Evolutionary conservation across 2,329 filamentous ascomycete species (phyloP).

Genomic region (Pseudocercospora cruenta): DNA sequence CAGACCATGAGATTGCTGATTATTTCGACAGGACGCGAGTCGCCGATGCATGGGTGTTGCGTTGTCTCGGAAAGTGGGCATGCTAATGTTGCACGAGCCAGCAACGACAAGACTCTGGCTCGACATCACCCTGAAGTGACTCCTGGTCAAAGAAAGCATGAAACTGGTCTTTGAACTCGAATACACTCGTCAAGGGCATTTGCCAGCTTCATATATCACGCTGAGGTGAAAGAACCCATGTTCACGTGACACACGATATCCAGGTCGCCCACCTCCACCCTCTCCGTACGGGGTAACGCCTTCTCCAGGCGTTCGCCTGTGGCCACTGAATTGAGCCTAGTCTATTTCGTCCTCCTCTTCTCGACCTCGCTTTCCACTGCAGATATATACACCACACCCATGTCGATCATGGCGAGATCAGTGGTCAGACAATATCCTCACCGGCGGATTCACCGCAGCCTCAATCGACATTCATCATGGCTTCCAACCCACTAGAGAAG

Average conservation of each 20-base stretch:
- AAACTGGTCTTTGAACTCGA: too few relatives aligned
- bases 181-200: too few relatives aligned
- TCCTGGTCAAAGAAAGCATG: too few relatives aligned
- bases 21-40: neutral
- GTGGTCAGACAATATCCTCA: neutral
- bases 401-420: conserved; percentile 1
- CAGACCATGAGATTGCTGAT: neutral
- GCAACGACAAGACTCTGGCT: too few relatives aligned
- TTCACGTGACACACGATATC: neutral
- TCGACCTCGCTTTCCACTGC: too few relatives aligned
- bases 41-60: too few relatives aligned
- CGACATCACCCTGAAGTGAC: too few relatives aligned
- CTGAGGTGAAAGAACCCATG: too few relatives aligned
- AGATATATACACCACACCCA: neutral
- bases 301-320: neutral
- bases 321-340: neutral
- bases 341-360: neutral
- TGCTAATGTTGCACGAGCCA: neutral
- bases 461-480: neutral
- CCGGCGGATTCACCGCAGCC: neutral
- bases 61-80: neutral
- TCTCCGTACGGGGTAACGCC: neutral
- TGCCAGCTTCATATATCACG: too few relatives aligned
- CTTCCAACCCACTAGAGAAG: neutral
- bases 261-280: neutral